Percentiles rank a stretch among this genome's conserved stretches.
Evolutionary conservation across 257 asterid species (phyloP).

Genomic region (Nicotiana knightiana): DNA sequence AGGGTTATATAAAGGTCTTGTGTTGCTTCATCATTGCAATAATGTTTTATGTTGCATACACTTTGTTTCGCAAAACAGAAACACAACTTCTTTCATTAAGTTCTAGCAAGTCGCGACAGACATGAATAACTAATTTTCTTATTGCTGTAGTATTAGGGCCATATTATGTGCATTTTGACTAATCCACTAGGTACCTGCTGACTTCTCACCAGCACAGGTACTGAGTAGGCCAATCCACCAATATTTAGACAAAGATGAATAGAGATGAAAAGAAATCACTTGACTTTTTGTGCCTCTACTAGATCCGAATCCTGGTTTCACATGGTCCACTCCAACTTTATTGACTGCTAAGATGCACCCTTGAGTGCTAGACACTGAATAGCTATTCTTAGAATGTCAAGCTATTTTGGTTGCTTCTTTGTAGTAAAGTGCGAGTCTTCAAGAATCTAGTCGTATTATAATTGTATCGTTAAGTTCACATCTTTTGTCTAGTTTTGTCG

Average conservation of each 20-base stretch:
- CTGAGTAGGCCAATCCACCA: background rate
- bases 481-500: background rate
- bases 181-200: background rate
- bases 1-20: too few species aligned
- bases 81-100: too few species aligned
- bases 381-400: background rate
- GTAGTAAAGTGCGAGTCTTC: background rate
- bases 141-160: too few species aligned
- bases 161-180: too few species aligned
- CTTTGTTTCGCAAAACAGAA: too few species aligned
- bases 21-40: too few species aligned
- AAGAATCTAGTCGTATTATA: background rate
- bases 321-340: background rate
- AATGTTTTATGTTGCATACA: too few species aligned
- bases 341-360: background rate
- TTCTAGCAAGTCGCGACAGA: too few species aligned
- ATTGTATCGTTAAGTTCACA: background rate
- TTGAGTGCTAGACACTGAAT: background rate
- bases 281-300: too few species aligned
- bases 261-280: too few species aligned
- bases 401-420: background rate
- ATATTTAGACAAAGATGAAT: background rate
- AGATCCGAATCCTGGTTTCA: background rate
- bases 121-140: too few species aligned
- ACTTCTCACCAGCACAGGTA: background rate